Conservation (phyloP, 805 yeast species). For the Lipomyces sp. region DNA sequence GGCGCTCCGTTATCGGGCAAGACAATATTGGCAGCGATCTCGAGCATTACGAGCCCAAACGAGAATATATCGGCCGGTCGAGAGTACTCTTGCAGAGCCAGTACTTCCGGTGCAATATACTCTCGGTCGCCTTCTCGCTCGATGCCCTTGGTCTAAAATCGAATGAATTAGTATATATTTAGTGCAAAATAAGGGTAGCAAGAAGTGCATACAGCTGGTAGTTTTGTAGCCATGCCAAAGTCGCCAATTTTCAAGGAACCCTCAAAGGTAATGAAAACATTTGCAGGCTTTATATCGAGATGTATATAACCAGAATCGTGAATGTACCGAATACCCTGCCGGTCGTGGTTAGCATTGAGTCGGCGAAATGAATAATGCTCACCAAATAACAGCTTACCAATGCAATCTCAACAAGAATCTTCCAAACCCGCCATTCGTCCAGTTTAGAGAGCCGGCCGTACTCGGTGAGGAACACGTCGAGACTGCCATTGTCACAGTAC, state of each 20-base stretch:
- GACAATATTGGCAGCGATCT: slow-evolving; percentile 91
- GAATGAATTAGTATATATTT: background rate
- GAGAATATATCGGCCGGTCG: slow-evolving; percentile 93
- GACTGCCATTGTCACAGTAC: slow-evolving; percentile 89
- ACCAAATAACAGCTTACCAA: slow-evolving; percentile 34
- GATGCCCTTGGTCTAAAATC: slow-evolving; percentile 42
- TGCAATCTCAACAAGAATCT: slow-evolving; percentile 78
- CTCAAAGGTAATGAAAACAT: slow-evolving; percentile 89
- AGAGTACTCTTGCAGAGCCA: slow-evolving; percentile 75
- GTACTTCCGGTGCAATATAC: slow-evolving; percentile 95
- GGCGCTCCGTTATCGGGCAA: slow-evolving; percentile 94
- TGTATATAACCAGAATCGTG: slow-evolving; percentile 78
- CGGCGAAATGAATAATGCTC: background rate
- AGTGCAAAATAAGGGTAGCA: slow-evolving; percentile 32
- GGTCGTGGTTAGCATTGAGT: no score
- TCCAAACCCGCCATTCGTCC: slow-evolving; percentile 98
- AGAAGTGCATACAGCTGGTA: slow-evolving; percentile 54
- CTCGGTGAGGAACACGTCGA: slow-evolving; percentile 74
- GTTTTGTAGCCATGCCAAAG: slow-evolving; percentile 86
- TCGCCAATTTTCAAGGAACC: slow-evolving; percentile 93
- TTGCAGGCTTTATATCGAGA: slow-evolving; percentile 92
- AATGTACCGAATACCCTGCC: slow-evolving; percentile 68
- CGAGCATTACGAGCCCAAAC: slow-evolving; percentile 89
- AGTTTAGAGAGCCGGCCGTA: slow-evolving; percentile 70
- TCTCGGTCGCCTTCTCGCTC: slow-evolving; percentile 97